Evolutionary conservation across 768 basidiomycete genomes (phyloP), one percentile per base, ranked within the genome.

Genomic region (Termitomyces sp.): DNA sequence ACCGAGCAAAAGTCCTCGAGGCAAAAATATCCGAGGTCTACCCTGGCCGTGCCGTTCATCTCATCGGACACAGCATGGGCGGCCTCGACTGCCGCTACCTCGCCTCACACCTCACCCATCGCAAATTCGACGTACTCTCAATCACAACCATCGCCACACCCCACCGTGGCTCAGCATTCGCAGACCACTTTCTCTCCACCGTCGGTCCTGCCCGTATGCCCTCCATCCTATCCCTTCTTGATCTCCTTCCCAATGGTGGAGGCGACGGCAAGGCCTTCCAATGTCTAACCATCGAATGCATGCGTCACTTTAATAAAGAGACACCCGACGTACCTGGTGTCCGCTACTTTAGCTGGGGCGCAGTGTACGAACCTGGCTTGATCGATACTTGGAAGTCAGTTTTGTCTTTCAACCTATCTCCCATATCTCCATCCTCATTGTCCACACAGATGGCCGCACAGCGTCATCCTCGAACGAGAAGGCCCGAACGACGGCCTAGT

Each of bases 401-500:
- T 14, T 5, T 14, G 9, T 21, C 19, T 12, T 15, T 44, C 72
- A 69, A 34, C 28, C 15, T 24, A 5, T 7, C 30, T 32, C 19
- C 41, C 12, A 43, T n/a, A n/a, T n/a, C n/a, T n/a, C 48, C 45
- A 10, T 21, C 21, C 32, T 61, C 38, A 54, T 45, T 41, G 24
- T 19, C 44, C 24, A 5, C 24, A 5, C 38, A 76, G 74, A 64
- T 88, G 84, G 76, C 83, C 90, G 1, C 90, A 93, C 65, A 82
- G 83, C 7, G 84, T 96, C 28, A 87, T 94, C 44, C 68, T 86
- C 19, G 84, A 88, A 62, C 87, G 88, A 65, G 93, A 97, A 71
- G 96, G 95, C 17, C 84, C 90, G 32, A 97, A 98, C 64, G 93
- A 98, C 68, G 97, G 97, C 1, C 79, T 99, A 45, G 96, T 99